Evolutionary conservation across 2,329 filamentous ascomycete genomes (phyloP), one percentile per base, ranked within the genome.

Genomic region (Diaporthe sp.): DNA sequence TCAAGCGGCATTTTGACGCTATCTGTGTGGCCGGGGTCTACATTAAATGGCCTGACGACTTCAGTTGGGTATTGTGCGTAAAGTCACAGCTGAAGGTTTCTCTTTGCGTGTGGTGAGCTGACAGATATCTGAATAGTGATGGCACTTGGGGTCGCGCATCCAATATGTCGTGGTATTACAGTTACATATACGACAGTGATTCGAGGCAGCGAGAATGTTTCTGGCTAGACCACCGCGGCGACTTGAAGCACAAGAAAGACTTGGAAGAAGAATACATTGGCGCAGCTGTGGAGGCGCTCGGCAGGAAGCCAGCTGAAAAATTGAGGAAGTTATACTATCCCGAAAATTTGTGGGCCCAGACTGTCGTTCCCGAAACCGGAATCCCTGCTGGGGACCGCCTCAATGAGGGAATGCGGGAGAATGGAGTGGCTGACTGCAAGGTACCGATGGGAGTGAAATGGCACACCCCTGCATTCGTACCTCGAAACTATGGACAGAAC

Each of bases 1-100:
- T 73, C 46, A 73, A 73, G 28, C 57, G 71, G 6, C 58, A 65
- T 22, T 73, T 22, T 5, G 71, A 65, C 15, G 71, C 71, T 22
- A 55, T 73, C 31, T 73, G 71, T 44, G n/a, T 73, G 3, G 42
- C 57, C 19, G 22, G 28, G 0, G 58, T 73, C 2, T 12, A 25
- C 3, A 17, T 73, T 6, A 0, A 22, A n/a, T 65, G 31, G 71
- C 46, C n/a, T 10, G 71, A 46, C n/a, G n/a, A 31, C 2, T 0
- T 1, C 1, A n/a, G 4, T 3, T 73, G 71, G 71, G 0, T n/a
- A 4, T 65, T 73, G 58, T 65, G 8, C n/a, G n/a, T 51, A 3
- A 25, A 12, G 6, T n/a, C 31, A 3, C 22, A 37, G 19, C 34
- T 22, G 9, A 37, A 61, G n/a, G 22, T 12, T 15, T 61, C 22